Evolutionary conservation across 345 rosid species (phyloP).

Genomic region (Syzygium grande): DNA sequence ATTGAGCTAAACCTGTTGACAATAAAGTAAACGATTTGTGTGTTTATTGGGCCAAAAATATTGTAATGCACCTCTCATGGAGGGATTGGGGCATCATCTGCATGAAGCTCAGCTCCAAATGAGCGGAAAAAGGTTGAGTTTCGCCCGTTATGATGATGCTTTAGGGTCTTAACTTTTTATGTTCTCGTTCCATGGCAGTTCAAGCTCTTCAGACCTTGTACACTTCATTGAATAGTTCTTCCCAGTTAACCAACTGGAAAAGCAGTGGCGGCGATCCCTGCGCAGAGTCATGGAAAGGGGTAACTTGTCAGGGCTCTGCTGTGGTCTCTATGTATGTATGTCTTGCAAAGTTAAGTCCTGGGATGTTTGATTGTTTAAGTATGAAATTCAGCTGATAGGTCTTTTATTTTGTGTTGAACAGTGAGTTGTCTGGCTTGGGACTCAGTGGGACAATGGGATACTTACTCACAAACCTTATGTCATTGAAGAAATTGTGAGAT

Average conservation of each 20-base stretch:
- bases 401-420: constrained; percentile 20
- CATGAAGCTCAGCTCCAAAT: neutral
- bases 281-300: constrained; percentile 90
- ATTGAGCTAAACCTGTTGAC: neutral
- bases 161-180: neutral
- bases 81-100: neutral
- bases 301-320: constrained; percentile 78
- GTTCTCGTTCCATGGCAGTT: constrained; percentile 31
- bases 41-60: neutral
- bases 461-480: constrained; percentile 59
- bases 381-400: constrained; percentile 1
- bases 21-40: neutral
- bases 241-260: constrained; percentile 89
- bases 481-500: constrained; percentile 69
- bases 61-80: neutral
- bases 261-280: constrained; percentile 88
- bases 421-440: constrained; percentile 74
- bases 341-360: neutral
- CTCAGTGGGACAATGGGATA: constrained; percentile 89
- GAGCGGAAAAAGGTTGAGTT: neutral
- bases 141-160: neutral
- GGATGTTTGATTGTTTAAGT: neutral
- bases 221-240: constrained; percentile 69
- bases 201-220: constrained; percentile 83
- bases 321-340: constrained; percentile 74